These are phyloP conservation scores for Rhodotorula sp. DNA, from an alignment of 1,284 basidiomycete species.

Conservation along the genomic window DNA sequence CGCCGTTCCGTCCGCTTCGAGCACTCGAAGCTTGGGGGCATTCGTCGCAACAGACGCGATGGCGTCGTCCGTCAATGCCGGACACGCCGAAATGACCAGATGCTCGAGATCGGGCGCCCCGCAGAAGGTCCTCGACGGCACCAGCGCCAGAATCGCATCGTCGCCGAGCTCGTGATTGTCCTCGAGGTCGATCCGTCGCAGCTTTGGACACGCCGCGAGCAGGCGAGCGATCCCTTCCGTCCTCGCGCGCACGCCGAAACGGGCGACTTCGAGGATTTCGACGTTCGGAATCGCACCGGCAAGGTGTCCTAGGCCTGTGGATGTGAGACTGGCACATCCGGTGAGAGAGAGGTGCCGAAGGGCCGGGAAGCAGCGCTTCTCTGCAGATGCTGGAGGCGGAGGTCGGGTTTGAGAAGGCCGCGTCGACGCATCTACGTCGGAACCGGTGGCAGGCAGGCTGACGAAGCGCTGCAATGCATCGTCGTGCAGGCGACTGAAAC, in stretches of 20 bases:
- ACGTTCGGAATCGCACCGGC: constrained; percentile 54
- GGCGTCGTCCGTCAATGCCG: constrained; percentile 62
- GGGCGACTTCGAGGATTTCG: constrained; percentile 77
- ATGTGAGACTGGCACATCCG: constrained; percentile 69
- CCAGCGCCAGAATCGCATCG: constrained; percentile 63
- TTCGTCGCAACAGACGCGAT: constrained; percentile 63
- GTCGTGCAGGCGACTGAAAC: constrained; percentile 20
- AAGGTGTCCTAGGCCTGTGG: constrained; percentile 68
- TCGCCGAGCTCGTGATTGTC: constrained; percentile 74
- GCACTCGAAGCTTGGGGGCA: constrained; percentile 62
- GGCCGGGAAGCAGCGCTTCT: constrained; percentile 36
- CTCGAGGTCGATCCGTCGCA: constrained; percentile 79
- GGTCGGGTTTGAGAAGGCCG: neutral
- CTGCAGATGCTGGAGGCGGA: neutral
- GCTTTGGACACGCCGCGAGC: constrained; percentile 65
- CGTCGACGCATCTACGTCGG: no score
- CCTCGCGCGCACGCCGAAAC: constrained; percentile 65
- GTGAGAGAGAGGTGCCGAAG: constrained; percentile 78
- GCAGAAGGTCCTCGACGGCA: constrained; percentile 50
- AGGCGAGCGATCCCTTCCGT: constrained; percentile 71
- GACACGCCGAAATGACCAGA: constrained; percentile 68
- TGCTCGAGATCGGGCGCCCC: constrained; percentile 58
- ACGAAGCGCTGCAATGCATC: neutral
- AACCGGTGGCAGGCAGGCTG: neutral
- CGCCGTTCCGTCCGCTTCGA: constrained; percentile 76